These are phyloP conservation scores for Camelina sativa DNA, from an alignment of 345 rosid species.

Conservation along the genomic window DNA sequence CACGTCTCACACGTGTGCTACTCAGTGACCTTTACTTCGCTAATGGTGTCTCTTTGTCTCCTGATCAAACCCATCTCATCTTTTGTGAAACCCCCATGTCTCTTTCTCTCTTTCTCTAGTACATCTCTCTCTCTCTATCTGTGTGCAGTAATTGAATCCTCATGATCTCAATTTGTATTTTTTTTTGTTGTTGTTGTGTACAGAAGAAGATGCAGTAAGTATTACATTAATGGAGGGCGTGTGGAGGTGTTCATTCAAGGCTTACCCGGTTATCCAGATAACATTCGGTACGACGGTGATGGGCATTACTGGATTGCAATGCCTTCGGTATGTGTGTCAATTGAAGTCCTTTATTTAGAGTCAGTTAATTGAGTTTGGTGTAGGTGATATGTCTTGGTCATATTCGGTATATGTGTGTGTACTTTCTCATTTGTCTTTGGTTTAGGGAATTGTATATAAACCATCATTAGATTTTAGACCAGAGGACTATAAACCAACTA, in stretches of 20 bases:
- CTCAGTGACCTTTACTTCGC: slow-evolving; percentile 63
- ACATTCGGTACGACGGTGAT: slow-evolving; percentile 62
- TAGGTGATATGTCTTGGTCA: not conserved
- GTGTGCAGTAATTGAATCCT: not conserved
- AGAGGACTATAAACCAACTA: not conserved
- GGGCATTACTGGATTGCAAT: slow-evolving; percentile 75
- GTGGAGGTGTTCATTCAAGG: slow-evolving; percentile 54
- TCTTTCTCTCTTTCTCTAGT: slow-evolving; percentile 1
- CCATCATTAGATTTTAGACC: not conserved
- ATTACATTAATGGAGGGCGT: slow-evolving; percentile 53
- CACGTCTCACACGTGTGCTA: slow-evolving; percentile 55
- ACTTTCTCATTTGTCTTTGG: not conserved
- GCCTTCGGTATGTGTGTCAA: slow-evolving; percentile 46
- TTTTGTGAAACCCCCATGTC: slow-evolving; percentile 75
- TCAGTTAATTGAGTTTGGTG: not conserved
- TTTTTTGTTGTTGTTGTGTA: not conserved
- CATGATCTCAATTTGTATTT: not conserved
- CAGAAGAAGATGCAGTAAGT: slow-evolving; percentile 73
- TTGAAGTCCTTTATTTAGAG: not conserved
- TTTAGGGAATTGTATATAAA: not conserved
- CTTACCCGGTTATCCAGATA: slow-evolving; percentile 75
- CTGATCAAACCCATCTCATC: slow-evolving; percentile 57
- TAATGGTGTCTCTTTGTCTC: slow-evolving; percentile 72
- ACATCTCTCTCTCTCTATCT: not conserved
- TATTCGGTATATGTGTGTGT: not conserved